Conservation (phyloP, 2,329 filamentous ascomycete genomes). For the Fusarium verrucosum region DNA sequence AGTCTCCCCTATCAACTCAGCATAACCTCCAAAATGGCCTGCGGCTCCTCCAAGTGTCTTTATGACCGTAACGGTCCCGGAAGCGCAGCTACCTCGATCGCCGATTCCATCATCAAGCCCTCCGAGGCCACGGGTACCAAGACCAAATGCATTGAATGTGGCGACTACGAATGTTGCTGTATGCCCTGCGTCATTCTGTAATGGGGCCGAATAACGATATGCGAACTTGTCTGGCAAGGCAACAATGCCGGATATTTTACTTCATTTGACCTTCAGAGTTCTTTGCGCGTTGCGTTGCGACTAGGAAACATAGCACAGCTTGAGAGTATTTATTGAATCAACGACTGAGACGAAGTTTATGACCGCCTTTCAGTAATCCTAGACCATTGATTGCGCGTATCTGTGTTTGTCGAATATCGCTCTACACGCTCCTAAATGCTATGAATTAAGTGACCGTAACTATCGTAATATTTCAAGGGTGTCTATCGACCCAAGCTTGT, state of each 20-base stretch:
- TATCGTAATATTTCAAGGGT: background rate
- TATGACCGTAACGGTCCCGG: slow-evolving; percentile 57
- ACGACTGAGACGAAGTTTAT: slow-evolving; percentile 6
- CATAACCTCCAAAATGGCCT: slow-evolving; percentile 39
- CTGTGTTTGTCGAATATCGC: background rate
- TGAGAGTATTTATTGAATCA: slow-evolving; percentile 9
- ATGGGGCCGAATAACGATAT: slow-evolving; percentile 7
- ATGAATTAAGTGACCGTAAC: background rate
- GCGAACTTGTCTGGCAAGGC: background rate
- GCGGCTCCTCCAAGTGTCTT: slow-evolving; percentile 32
- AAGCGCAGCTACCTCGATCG: slow-evolving; percentile 58
- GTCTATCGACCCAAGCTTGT: background rate
- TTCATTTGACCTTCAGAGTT: slow-evolving; percentile 9
- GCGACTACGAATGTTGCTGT: slow-evolving; percentile 60
- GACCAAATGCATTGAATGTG: slow-evolving; percentile 44
- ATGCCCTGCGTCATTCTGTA: slow-evolving; percentile 64
- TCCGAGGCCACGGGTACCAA: slow-evolving; percentile 54
- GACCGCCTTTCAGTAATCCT: background rate
- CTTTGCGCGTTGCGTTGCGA: slow-evolving; percentile 12
- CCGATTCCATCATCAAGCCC: slow-evolving; percentile 62
- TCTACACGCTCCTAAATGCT: background rate
- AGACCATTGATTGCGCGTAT: background rate
- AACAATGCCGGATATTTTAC: background rate
- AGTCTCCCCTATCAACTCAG: background rate
- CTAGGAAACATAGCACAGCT: background rate